phyloP scores from a whole-genome alignment of 345 rosid species.

The Populus davidiana region DNA sequence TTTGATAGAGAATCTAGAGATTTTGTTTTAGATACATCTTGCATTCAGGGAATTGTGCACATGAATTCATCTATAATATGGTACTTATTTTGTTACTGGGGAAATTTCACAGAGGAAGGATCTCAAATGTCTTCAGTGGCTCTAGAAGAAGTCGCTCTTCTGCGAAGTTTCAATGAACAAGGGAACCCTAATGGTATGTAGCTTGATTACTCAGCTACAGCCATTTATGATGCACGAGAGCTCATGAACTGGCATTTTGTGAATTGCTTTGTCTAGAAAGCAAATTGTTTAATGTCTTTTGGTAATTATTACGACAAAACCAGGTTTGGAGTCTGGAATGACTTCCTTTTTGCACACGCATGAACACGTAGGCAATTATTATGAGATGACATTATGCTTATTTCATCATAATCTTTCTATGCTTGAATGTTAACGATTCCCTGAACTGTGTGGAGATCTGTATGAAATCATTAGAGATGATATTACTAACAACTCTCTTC shows the following conservation, averaged over 20 bases:
- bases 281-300: too few relatives aligned
- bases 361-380: too few relatives aligned
- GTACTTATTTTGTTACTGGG: conserved; percentile 18
- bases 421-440: too few relatives aligned
- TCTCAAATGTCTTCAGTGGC: conserved; percentile 63
- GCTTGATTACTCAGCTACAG: background rate
- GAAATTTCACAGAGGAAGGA: conserved; percentile 35
- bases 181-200: conserved; percentile 80
- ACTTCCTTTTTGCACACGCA: too few relatives aligned
- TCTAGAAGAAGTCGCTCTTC: conserved; percentile 64
- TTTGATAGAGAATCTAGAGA: background rate
- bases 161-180: conserved; percentile 72
- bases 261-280: background rate
- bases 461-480: too few relatives aligned
- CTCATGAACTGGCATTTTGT: too few relatives aligned
- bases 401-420: too few relatives aligned
- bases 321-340: too few relatives aligned
- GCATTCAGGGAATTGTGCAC: conserved; percentile 1
- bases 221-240: background rate
- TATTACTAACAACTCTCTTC: too few relatives aligned
- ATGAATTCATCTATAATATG: background rate
- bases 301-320: background rate
- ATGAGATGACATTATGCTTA: too few relatives aligned
- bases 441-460: too few relatives aligned
- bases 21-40: background rate